phyloP scores from a whole-genome alignment of 768 basidiomycete genomes.

The Mycena latifolia region DNA sequence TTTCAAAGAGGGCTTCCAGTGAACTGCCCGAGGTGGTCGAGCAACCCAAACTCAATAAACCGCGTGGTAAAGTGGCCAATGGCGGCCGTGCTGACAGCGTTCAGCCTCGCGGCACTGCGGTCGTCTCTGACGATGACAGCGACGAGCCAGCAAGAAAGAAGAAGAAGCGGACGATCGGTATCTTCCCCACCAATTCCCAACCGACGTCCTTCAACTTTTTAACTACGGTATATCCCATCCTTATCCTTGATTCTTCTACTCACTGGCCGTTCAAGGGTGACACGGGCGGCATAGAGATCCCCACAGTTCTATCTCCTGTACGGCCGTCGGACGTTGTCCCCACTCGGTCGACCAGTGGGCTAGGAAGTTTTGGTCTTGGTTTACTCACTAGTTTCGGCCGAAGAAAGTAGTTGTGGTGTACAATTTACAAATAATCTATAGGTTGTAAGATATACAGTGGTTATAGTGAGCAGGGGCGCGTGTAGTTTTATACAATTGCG shows the following conservation, averaged over 20 bases:
- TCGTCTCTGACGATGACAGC: conserved; percentile 40
- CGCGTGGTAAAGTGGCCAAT: conserved; percentile 19
- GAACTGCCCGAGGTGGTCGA: conserved; percentile 13
- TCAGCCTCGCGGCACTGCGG: conserved; percentile 32
- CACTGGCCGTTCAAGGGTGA: conserved; percentile 42
- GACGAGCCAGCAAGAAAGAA: conserved; percentile 60
- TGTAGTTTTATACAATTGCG: background rate
- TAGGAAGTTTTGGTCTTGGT: conserved; percentile 38
- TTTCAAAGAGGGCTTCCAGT: conserved; percentile 18
- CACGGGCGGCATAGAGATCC: conserved; percentile 67
- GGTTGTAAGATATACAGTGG: background rate
- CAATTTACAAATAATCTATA: background rate
- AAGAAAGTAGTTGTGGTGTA: conserved; percentile 1
- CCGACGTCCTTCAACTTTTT: conserved; percentile 60
- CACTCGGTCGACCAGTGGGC: conserved; percentile 51
- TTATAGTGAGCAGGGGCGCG: background rate
- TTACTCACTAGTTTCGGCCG: conserved; percentile 36
- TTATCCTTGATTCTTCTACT: conserved; percentile 13
- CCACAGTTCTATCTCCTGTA: conserved; percentile 75
- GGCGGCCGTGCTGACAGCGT: conserved; percentile 37
- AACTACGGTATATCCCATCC: conserved; percentile 46
- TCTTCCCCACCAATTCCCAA: conserved; percentile 62
- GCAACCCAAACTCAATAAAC: conserved; percentile 26
- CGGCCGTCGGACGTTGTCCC: conserved; percentile 67
- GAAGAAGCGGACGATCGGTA: conserved; percentile 78